Conservation (phyloP, 2,329 filamentous ascomycete genomes). For the Tolypocladium pustulatum region DNA sequence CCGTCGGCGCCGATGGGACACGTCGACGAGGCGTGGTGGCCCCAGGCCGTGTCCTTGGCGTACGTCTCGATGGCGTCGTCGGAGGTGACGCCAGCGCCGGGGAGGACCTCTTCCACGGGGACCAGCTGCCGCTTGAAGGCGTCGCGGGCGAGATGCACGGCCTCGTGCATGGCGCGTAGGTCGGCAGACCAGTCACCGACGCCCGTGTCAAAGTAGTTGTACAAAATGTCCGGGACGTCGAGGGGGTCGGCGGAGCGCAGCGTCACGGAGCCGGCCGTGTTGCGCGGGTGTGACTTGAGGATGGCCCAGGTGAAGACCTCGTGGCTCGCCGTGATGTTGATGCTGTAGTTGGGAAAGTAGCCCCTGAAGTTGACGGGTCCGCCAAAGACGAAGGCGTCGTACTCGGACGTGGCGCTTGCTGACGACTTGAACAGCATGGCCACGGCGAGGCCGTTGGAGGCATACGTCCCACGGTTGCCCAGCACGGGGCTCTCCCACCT, state of each 20-base stretch:
- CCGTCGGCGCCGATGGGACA: slow-evolving; percentile 41
- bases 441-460: slow-evolving; percentile 12
- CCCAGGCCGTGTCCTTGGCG: slow-evolving; percentile 38
- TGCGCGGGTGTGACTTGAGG: slow-evolving; percentile 53
- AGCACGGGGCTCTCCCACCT: slow-evolving; percentile 13
- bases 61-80: slow-evolving; percentile 34
- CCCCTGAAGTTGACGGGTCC: slow-evolving; percentile 16
- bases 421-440: slow-evolving; percentile 16
- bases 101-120: slow-evolving; percentile 12
- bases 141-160: slow-evolving; percentile 38
- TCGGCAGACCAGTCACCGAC: slow-evolving; percentile 34
- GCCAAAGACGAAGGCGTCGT: slow-evolving; percentile 19
- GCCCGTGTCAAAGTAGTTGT: slow-evolving; percentile 48
- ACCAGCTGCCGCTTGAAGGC: slow-evolving; percentile 16
- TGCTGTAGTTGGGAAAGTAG: slow-evolving; percentile 16
- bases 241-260: slow-evolving; percentile 52
- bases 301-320: slow-evolving; percentile 26
- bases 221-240: slow-evolving; percentile 51
- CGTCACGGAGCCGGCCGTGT: slow-evolving; percentile 49
- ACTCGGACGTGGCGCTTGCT: slow-evolving; percentile 12
- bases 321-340: slow-evolving; percentile 10
- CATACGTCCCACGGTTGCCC: slow-evolving; percentile 10
- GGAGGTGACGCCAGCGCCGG: slow-evolving; percentile 24
- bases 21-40: slow-evolving; percentile 47
- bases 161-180: slow-evolving; percentile 45